Base-by-base conservation (phyloP, 2,329 filamentous ascomycete genomes). In the Pseudocercospora macadamiae region DNA sequence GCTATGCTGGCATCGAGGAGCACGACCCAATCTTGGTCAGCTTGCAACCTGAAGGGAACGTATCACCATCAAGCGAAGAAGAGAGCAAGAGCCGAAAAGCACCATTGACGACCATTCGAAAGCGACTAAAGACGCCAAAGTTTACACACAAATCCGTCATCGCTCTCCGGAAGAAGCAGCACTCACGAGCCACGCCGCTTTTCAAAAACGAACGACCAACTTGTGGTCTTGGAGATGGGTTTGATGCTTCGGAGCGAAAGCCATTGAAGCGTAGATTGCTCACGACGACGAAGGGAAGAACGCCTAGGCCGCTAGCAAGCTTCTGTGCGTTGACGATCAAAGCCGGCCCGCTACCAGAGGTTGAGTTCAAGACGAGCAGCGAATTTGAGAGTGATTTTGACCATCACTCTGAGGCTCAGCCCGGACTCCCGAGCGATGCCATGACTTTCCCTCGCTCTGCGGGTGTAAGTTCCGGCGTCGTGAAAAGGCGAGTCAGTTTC, bases 301-400 rank as follows among this genome's bases (percentile, higher is more conserved):
- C 25, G 8, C 23, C 26, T 4, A 62, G 30, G 44, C 19, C 51
- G 25, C 45, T 62, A 5, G n/a, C 53, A 25, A 54, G 55, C 9
- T 61, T 69, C 39, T n/a, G 25, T 28, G 34, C 66, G 3, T 39
- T 70, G 36, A 42, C 64, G 12, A 32, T 70, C 12, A 42, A 32
- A 37, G 37, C 44, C 42, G 70, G 69, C 0, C 69, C 67, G 10
- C 48, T 71, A 19, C 69, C 68, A n/a, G 65, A 66, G 3, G 67
- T 70, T 2, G 34, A 59, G 2, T 70, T 70, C 44, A 28, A 60
- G 25, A 28, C 45, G n/a, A 53, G 56, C 25, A 55, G 59, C 16
- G 53, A 62, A 39, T 63, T n/a, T 19, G 60, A 9, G 14, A 59
- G 10, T 61, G 52, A 23, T 8, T 23, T n/a, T n/a, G n/a, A n/a